Conservation (phyloP, 225 moss, liverwort and hornwort species). For the Lunularia cruciata region DNA sequence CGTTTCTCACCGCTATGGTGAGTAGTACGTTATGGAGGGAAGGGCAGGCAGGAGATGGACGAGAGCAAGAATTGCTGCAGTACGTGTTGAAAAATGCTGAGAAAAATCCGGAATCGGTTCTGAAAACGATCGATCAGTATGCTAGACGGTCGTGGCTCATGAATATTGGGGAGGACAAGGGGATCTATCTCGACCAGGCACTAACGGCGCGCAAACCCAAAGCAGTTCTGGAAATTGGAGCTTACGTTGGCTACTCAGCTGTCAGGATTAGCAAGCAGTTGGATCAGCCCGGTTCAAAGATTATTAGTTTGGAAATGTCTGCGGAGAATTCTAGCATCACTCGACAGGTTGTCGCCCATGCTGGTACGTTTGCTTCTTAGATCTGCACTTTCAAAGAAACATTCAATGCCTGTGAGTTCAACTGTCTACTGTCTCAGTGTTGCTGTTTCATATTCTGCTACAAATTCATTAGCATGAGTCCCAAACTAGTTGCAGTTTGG, state of each 20-base stretch:
- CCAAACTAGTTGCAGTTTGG: not conserved
- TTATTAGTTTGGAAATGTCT: conserved; percentile 44
- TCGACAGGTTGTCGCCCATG: conserved; percentile 33
- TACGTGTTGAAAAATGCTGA: conserved; percentile 32
- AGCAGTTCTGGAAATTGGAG: conserved; percentile 48
- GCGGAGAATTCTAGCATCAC: conserved; percentile 37
- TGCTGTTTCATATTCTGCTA: not conserved
- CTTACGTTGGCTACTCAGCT: conserved; percentile 56
- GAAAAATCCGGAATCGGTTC: conserved; percentile 30
- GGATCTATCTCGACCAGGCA: conserved; percentile 26
- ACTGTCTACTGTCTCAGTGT: not conserved
- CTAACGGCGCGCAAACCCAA: conserved; percentile 23
- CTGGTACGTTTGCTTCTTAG: conserved; percentile 27
- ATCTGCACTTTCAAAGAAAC: not conserved
- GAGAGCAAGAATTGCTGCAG: conserved; percentile 31
- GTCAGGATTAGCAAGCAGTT: conserved; percentile 38
- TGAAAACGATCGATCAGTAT: conserved; percentile 33
- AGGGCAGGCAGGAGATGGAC: conserved; percentile 39
- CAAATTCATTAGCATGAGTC: not conserved
- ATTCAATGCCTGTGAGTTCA: not conserved
- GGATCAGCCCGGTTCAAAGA: conserved; percentile 14
- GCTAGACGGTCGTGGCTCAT: conserved; percentile 46
- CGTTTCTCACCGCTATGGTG: conserved; percentile 24
- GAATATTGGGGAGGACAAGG: conserved; percentile 48
- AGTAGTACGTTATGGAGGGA: conserved; percentile 1